phyloP scores from a whole-genome alignment of 768 basidiomycete species.

The Leucogyrophana mollusca region DNA sequence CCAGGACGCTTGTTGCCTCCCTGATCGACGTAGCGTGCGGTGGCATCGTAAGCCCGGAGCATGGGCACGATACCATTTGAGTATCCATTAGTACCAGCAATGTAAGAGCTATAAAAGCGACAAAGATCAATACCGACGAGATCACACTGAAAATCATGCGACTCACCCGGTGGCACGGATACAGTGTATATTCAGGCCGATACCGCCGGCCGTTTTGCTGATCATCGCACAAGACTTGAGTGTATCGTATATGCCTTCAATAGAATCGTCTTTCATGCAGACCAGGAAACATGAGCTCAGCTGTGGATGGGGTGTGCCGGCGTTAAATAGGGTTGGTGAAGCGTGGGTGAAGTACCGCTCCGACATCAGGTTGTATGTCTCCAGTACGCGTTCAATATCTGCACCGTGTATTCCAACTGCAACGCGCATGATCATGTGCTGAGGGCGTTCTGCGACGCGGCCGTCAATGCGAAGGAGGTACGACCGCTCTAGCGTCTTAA shows the following conservation, averaged over 20 bases:
- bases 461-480: slow-evolving; percentile 95
- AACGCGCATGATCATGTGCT: slow-evolving; percentile 99
- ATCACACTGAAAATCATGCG: neutral
- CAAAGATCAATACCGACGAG: neutral
- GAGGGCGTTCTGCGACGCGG: slow-evolving; percentile 94
- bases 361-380: slow-evolving; percentile 96
- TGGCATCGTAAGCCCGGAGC: slow-evolving; percentile 97
- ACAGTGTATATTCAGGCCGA: slow-evolving; percentile 93
- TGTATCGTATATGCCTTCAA: slow-evolving; percentile 99
- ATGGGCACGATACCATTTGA: slow-evolving; percentile 99
- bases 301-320: slow-evolving; percentile 94
- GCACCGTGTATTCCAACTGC: slow-evolving; percentile 94
- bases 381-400: slow-evolving; percentile 84
- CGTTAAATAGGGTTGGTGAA: slow-evolving; percentile 97
- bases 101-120: slow-evolving; percentile 91
- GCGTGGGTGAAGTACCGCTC: slow-evolving; percentile 99
- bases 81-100: slow-evolving; percentile 98
- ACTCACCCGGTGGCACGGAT: slow-evolving; percentile 92
- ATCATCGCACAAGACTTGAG: slow-evolving; percentile 99
- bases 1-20: slow-evolving; percentile 99
- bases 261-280: slow-evolving; percentile 97
- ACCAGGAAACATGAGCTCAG: slow-evolving; percentile 97
- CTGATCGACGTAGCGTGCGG: slow-evolving; percentile 98
- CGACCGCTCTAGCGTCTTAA: slow-evolving; percentile 98
- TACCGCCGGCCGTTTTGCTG: slow-evolving; percentile 98